phyloP scores from a whole-genome alignment of 352 stramenopile species.

The Thraustochytrium sp. region DNA sequence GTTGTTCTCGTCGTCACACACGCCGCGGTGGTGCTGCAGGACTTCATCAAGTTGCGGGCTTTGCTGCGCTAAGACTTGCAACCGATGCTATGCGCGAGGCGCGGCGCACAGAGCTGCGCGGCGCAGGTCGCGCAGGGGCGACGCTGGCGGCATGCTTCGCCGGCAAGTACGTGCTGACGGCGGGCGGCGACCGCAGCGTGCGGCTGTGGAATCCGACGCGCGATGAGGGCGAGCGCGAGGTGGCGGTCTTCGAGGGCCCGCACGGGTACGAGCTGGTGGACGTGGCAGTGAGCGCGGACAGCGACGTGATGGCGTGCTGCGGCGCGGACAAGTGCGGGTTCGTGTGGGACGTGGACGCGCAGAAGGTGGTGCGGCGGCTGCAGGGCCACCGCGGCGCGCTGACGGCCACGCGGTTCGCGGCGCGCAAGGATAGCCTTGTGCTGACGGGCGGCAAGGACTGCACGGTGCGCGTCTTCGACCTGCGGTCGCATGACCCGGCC shows the following conservation, averaged over 20 bases:
- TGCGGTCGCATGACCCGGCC: not conserved
- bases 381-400: not conserved
- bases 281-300: not conserved
- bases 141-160: not conserved
- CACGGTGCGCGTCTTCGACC: not conserved
- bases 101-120: not conserved
- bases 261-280: not conserved
- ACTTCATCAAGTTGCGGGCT: too few species aligned
- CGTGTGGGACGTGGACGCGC: not conserved
- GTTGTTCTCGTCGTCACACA: too few species aligned
- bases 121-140: not conserved
- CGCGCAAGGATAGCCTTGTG: not conserved
- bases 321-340: conserved; percentile 3
- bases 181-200: not conserved
- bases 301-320: not conserved
- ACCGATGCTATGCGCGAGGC: too few species aligned
- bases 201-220: not conserved
- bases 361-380: not conserved
- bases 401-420: not conserved
- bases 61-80: too few species aligned
- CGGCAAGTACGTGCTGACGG: not conserved
- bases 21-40: too few species aligned
- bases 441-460: not conserved
- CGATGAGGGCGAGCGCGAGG: not conserved
- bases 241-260: not conserved